Conservation (phyloP, 2,329 filamentous ascomycete species). For the Fusarium lyarnte region DNA sequence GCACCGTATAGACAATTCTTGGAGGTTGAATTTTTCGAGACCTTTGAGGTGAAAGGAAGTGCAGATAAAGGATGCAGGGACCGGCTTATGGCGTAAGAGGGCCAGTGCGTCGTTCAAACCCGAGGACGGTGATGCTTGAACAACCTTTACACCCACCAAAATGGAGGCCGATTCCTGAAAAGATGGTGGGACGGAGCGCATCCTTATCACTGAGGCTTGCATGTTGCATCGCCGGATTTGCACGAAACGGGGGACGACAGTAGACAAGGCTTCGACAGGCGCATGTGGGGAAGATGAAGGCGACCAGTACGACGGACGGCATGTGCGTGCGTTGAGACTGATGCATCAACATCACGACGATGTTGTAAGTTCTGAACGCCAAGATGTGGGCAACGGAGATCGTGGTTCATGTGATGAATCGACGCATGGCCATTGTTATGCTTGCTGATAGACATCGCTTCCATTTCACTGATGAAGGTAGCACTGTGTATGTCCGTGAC, state of each 20-base stretch:
- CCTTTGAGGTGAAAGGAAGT: conserved; percentile 31
- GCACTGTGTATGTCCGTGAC: neutral
- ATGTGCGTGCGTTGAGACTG: conserved; percentile 11
- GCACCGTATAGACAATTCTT: conserved; percentile 45
- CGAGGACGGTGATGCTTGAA: conserved; percentile 13
- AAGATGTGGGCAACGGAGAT: conserved; percentile 14
- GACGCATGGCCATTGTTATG: neutral
- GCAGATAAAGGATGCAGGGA: conserved; percentile 43
- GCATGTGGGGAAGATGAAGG: conserved; percentile 35
- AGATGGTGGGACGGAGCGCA: conserved; percentile 30
- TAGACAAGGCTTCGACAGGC: conserved; percentile 24
- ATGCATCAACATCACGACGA: conserved; percentile 22
- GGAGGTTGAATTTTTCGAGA: conserved; percentile 37
- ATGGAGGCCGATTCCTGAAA: conserved; percentile 10
- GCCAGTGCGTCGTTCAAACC: conserved; percentile 27
- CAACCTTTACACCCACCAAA: conserved; percentile 25
- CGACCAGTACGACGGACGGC: neutral
- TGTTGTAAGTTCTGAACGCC: conserved; percentile 20
- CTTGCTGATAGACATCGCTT: neutral
- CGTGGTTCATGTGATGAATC: conserved; percentile 17
- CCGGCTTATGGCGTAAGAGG: conserved; percentile 31
- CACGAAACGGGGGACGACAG: conserved; percentile 27
- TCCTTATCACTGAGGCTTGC: conserved; percentile 4
- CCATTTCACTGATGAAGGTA: neutral
- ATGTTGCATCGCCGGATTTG: conserved; percentile 25